Evolutionary conservation across 2,329 filamentous ascomycete genomes (phyloP), one percentile per base, ranked within the genome.

Genomic region (Akanthomyces lecanii): DNA sequence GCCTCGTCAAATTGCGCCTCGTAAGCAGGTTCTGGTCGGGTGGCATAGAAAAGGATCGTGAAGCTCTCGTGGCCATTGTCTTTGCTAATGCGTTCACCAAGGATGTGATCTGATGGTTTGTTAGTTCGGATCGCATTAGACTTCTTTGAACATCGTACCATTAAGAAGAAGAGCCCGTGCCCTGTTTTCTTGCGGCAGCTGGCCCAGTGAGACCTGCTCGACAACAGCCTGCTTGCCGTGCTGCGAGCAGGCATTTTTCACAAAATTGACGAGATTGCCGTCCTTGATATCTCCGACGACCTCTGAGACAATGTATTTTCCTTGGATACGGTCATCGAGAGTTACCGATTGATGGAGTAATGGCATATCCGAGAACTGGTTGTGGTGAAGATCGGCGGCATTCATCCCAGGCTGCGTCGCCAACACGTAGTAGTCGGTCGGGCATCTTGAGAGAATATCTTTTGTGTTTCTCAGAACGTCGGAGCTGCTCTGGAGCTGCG

Each of bases 331-430:
- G 42, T 70, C 52, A 63, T 72, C 71, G 18, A 74, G 67, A 23
- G 78, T 72, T 18, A 79, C 75, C 38, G 63, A 50, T n/a, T 72
- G 69, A 70, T 78, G 79, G 47, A 86, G 77, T 73, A 81, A 78
- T 78, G 82, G 76, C 79, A 83, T 71, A 80, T 84, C 68, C 80
- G 80, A 79, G 64, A 66, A 78, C 72, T 75, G 76, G 72, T 69
- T 70, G 64, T 78, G 77, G 67, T 78, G 76, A 69, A 94, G 87
- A 74, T 96, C 91, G 66, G 81, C 79, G 48, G 86, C 83, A 68
- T 88, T 86, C 63, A 92, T 81, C 67, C 89, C 89, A 12, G 90
- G 87, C 72, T 97, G 92, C 36, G 86, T 85, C 65, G 96, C 83
- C 67, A 97, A 74, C 63, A 96, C 78, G 77, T 97, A 97, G 68